Conservation (phyloP, 345 rosid species). For the Turnera subulata region DNA sequence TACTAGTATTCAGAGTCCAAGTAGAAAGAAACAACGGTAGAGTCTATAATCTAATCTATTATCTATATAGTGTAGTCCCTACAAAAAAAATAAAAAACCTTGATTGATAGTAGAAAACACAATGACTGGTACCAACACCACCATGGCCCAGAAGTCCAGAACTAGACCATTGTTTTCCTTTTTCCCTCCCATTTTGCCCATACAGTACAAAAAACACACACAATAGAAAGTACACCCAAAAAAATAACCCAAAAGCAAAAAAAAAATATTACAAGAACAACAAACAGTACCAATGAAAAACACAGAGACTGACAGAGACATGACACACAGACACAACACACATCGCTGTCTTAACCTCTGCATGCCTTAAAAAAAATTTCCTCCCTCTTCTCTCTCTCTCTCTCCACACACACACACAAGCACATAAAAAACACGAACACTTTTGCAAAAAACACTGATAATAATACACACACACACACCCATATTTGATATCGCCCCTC, state of each 20-base stretch:
- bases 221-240: neutral
- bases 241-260: neutral
- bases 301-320: neutral
- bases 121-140: neutral
- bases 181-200: neutral
- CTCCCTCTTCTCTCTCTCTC: neutral
- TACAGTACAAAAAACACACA: neutral
- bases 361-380: neutral
- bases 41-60: too few species aligned
- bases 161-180: too few species aligned
- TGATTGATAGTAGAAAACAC: neutral
- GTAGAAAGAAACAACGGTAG: too few species aligned
- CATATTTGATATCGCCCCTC: too few species aligned
- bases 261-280: neutral
- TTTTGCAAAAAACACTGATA: neutral
- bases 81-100: too few species aligned
- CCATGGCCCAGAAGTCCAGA: neutral
- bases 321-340: neutral
- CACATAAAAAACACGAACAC: neutral
- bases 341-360: conserved; percentile 20
- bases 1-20: too few species aligned
- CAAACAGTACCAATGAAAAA: too few species aligned
- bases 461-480: too few species aligned
- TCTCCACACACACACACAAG: neutral
- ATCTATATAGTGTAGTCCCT: too few species aligned